These are phyloP conservation scores for Solanum sejunctum DNA, from an alignment of 257 asterid species.

Conservation along the genomic window DNA sequence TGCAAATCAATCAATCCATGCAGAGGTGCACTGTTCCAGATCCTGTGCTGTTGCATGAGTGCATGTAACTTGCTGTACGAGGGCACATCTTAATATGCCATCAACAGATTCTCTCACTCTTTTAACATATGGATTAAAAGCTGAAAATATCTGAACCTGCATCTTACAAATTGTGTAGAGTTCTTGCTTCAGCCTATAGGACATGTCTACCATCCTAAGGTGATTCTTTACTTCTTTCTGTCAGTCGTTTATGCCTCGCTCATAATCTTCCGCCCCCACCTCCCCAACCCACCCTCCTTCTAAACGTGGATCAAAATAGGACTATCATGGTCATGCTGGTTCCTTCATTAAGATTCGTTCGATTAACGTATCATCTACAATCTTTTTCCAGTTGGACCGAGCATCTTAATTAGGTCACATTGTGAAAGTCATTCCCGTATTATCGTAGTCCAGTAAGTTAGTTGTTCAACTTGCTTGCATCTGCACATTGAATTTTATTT, in stretches of 20 bases:
- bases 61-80: not conserved
- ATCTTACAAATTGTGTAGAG: not conserved
- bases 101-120: not conserved
- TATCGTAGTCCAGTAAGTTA: not conserved
- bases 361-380: not conserved
- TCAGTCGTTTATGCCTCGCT: not conserved
- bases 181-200: not conserved
- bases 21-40: not conserved
- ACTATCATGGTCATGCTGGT: not conserved
- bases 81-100: not conserved
- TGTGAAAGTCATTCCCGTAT: not conserved
- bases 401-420: not conserved
- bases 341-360: not conserved
- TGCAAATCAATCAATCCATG: not conserved
- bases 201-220: not conserved
- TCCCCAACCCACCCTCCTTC: too few relatives aligned
- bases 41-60: not conserved
- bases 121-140: not conserved
- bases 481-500: not conserved
- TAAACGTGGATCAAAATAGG: not conserved
- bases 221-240: not conserved
- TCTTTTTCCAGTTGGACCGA: not conserved
- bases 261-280: not conserved
- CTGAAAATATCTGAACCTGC: not conserved
- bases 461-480: not conserved